Percentiles rank a stretch among this genome's conserved stretches.
Evolutionary conservation across 1,284 basidiomycete genomes (phyloP).

Genomic region (Phlebopus sp.): DNA sequence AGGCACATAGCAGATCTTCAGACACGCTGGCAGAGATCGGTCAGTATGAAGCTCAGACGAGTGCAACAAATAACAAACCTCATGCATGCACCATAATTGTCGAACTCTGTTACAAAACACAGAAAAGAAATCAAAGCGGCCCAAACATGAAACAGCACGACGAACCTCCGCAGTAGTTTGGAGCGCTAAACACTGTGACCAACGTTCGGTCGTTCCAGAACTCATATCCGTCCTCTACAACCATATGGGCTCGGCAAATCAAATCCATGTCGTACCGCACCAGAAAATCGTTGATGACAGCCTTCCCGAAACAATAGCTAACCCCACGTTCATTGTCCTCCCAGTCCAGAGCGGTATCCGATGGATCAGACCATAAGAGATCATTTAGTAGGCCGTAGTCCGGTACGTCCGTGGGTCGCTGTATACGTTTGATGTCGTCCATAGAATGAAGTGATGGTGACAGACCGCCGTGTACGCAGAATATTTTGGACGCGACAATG

Average conservation of each 20-base stretch:
- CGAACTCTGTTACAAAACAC: conserved; percentile 64
- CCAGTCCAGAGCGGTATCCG: conserved; percentile 97
- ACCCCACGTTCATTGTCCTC: conserved; percentile 99
- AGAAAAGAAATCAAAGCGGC: conserved; percentile 15
- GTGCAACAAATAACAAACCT: conserved; percentile 46
- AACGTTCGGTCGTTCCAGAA: conserved; percentile 99
- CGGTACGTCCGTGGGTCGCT: conserved; percentile 98
- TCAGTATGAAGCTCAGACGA: conserved; percentile 10
- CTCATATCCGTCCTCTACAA: conserved; percentile 99
- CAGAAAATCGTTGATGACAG: conserved; percentile 95
- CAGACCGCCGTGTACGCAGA: conserved; percentile 98
- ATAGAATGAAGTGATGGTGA: conserved; percentile 97
- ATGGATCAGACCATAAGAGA: conserved; percentile 97
- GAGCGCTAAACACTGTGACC: conserved; percentile 98
- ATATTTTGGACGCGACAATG: conserved; percentile 99
- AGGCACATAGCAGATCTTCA: conserved; percentile 95
- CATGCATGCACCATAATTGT: conserved; percentile 97
- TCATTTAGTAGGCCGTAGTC: conserved; percentile 98
- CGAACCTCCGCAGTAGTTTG: conserved; percentile 94
- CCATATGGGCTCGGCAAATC: conserved; percentile 99
- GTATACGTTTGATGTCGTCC: conserved; percentile 99
- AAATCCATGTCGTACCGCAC: conserved; percentile 96
- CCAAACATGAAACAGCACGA: conserved; percentile 8
- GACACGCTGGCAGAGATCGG: conserved; percentile 65
- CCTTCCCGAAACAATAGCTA: conserved; percentile 98